These are phyloP conservation scores for Trichocomaceae sp. DNA, from an alignment of 2,329 filamentous ascomycete genomes.

Conservation along the genomic window DNA sequence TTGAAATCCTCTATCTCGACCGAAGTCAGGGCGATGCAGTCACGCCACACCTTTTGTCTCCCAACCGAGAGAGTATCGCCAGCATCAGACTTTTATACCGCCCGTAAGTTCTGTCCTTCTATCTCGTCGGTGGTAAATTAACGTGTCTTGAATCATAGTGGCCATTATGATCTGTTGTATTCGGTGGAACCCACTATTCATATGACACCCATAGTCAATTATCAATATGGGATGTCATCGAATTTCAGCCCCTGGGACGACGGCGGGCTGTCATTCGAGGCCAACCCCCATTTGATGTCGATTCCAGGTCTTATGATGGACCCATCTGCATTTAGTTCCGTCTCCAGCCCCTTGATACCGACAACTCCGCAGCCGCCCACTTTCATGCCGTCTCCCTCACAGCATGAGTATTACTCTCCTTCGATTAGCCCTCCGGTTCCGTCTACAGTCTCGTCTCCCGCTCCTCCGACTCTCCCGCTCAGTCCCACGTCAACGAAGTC, in stretches of 20 bases:
- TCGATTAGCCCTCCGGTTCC: constrained; percentile 15
- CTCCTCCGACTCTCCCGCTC: constrained; percentile 24
- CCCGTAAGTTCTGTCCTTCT: constrained; percentile 45
- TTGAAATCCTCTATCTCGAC: constrained; percentile 89
- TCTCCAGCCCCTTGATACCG: constrained; percentile 26
- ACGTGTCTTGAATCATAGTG: constrained; percentile 38
- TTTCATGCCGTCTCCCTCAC: constrained; percentile 21
- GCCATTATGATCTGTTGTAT: constrained; percentile 94
- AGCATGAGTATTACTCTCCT: constrained; percentile 28
- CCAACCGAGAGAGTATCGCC: constrained; percentile 43
- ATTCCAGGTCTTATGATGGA: constrained; percentile 37
- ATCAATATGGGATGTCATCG: constrained; percentile 36
- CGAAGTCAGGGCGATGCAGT: constrained; percentile 71
- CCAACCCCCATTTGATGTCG: constrained; percentile 36
- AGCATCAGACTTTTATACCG: constrained; percentile 62
- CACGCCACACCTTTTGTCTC: constrained; percentile 44
- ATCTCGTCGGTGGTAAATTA: constrained; percentile 17
- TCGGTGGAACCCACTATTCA: constrained; percentile 46
- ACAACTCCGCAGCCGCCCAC: constrained; percentile 24
- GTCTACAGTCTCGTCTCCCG: constrained; percentile 22
- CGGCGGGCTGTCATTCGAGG: constrained; percentile 33
- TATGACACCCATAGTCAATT: constrained; percentile 36
- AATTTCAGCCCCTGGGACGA: constrained; percentile 34
- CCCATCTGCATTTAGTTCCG: constrained; percentile 23
- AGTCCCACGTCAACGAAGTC: constrained; percentile 28